Base-by-base conservation (phyloP, 805 yeast species). In the Torulaspora delbrueckii region DNA sequence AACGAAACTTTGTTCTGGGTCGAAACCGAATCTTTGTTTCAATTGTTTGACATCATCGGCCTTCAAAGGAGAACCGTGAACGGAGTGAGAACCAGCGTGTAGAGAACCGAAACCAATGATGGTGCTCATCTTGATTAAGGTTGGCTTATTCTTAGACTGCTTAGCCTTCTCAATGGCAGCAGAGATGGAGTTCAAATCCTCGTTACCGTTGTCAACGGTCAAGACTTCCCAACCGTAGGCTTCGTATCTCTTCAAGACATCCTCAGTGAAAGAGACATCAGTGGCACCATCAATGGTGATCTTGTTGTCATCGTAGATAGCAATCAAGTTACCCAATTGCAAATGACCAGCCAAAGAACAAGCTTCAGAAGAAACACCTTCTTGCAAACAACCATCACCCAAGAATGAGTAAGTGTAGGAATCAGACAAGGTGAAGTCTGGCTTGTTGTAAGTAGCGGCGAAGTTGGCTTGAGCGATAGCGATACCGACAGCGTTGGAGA, bases 301-400 rank as follows among this genome's bases (percentile, higher is more conserved):
- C 67, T 82, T 83, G 83, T 91, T 91, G 76, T 89, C 96, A 69
- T 91, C 99, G 81, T 90, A 91, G 73, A 91, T 81, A 51, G 91
- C 89, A 70, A 91, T 88, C 75, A 91, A 80, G 76, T 90, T 90
- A 69, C 86, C 86, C 69, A 91, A 81, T 76, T 88, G 78, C 70
- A 91, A 77, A 73, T 91, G 99, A 63, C 99, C 99, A 54, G 99
- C 99, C 51, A 90, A 73, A 30, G 99, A 91, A 58, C 79, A 78
- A 47, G 96, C 93, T 77, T 91, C 99, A 49, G 93, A 80, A 51
- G 96, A 78, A 53, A 91, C 88, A 79, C 99, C 99, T 77, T 91
- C 99, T 89, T 84, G 84, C 76, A 91, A 77, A 76, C 99, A 91
- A 61, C 98, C 99, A 62, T 91, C 99, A 74, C 99, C 99, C 51